Base-by-base conservation (phyloP, 192 early-diverging fungal species). In the Cetraspora pellucida region DNA sequence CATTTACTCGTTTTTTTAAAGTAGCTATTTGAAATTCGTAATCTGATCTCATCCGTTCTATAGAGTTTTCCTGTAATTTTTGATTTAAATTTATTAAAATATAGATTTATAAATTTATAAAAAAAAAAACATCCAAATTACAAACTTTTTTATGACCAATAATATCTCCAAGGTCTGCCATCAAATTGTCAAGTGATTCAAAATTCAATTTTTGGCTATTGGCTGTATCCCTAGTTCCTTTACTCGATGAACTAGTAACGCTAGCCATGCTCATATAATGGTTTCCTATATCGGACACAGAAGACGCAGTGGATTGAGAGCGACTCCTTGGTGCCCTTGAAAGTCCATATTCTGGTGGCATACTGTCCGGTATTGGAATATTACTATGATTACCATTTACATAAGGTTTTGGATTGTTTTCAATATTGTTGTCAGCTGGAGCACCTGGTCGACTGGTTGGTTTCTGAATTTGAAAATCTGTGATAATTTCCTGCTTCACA, bases 81-180 rank as follows among this genome's bases (percentile, higher is more conserved):
- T 19, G 19, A 13, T 19, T 54, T 19, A 13, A 52, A 52, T 10
- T 17, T 17, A 10, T 52, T 17, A 17, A 17, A 10, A 19, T 17
- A 17, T 17, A 10, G 13, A 17, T 17, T 17, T 17, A 54, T 54
- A 54, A 54, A 54, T 19, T 54, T 19, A 54, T 16, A 19, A 54
- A 54, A 13, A 54, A 19, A 16, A 54, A 54, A 54, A 4, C 11
- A 13, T 19, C 5, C 4, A 16, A 54, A 54, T 19, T 54, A 54
- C 13, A 3, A 28, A 54, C 75, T 58, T 37, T 72, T 37, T 37
- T 37, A 37, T 37, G 37, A 70, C 47, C 72, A 73, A 68, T 82
- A 82, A 93, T 90, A 58, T 83, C 85, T 3, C 89, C 91, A 21
- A 93, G 77, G 75, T 93, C 92, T 6, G 90, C 90, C 92, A 93